These are phyloP conservation scores for Polygonum aviculare DNA, from an alignment of 148 eudicot species.

Conservation along the genomic window DNA sequence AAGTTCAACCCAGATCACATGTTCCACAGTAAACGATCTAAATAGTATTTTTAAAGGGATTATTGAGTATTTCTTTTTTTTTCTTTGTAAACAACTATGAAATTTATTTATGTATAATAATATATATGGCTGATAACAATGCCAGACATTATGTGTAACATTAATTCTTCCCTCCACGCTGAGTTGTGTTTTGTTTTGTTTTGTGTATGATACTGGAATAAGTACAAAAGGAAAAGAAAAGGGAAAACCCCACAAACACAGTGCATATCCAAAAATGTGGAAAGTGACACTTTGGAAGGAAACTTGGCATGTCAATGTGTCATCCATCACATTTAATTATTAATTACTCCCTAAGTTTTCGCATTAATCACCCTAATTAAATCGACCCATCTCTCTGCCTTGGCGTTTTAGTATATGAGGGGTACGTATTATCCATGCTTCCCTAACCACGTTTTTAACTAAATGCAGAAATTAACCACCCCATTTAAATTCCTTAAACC, in stretches of 20 bases:
- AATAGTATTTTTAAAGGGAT: neutral
- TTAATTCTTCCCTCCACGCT: neutral
- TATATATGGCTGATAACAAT: neutral
- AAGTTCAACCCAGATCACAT: neutral
- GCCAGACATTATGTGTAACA: neutral
- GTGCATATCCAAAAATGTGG: neutral
- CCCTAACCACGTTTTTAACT: slow-evolving; percentile 5
- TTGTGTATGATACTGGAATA: neutral
- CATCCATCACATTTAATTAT: neutral
- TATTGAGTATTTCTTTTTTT: neutral
- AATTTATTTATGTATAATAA: neutral
- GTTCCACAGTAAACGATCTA: neutral
- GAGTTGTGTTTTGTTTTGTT: neutral
- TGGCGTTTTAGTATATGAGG: neutral
- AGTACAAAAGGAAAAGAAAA: neutral
- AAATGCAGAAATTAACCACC: slow-evolving; percentile 8
- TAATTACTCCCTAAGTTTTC: neutral
- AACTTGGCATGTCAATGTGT: neutral
- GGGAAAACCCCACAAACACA: neutral
- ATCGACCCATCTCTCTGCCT: neutral
- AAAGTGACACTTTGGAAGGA: slow-evolving; percentile 3
- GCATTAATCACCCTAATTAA: neutral
- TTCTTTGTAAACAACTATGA: neutral
- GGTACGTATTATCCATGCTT: slow-evolving; percentile 5
- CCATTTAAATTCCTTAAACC: neutral